These are phyloP conservation scores for Chalciporus chontae DNA, from an alignment of 768 basidiomycete species.

Conservation along the genomic window DNA sequence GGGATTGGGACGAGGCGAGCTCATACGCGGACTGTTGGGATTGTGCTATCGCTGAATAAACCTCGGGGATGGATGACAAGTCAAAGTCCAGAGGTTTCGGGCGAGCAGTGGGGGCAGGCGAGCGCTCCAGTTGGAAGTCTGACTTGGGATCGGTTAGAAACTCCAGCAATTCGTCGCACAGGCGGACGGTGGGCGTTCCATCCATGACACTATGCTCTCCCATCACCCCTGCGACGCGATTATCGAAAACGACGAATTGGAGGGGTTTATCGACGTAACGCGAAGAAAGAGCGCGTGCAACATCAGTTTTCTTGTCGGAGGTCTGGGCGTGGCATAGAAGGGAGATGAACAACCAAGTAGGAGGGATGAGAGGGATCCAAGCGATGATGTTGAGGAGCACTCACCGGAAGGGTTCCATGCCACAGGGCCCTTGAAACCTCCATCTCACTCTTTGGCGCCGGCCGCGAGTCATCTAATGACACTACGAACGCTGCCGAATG, in stretches of 20 bases:
- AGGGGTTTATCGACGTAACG: constrained; percentile 90
- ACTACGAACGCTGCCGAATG: constrained; percentile 86
- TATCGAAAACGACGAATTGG: constrained; percentile 84
- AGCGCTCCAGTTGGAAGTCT: constrained; percentile 48
- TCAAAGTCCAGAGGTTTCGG: constrained; percentile 65
- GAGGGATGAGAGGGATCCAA: not conserved
- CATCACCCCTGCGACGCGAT: constrained; percentile 78
- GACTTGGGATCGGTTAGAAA: constrained; percentile 58
- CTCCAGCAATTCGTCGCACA: constrained; percentile 68
- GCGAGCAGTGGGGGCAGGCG: constrained; percentile 11
- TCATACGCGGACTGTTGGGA: constrained; percentile 55
- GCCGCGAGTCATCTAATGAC: constrained; percentile 62
- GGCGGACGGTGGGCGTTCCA: constrained; percentile 74
- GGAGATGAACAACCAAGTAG: not conserved
- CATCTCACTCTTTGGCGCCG: constrained; percentile 43
- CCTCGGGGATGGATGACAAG: constrained; percentile 38
- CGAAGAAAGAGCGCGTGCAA: constrained; percentile 55
- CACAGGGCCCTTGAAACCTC: constrained; percentile 71
- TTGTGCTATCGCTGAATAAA: constrained; percentile 44
- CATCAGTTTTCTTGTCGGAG: constrained; percentile 19
- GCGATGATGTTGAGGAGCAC: constrained; percentile 30
- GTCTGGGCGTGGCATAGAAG: constrained; percentile 4
- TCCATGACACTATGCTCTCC: constrained; percentile 95
- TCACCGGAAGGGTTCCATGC: constrained; percentile 67
- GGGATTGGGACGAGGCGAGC: constrained; percentile 60